Evolutionary conservation across 2,329 filamentous ascomycete genomes (phyloP).

Genomic region (Pseudogymnoascus sp.): DNA sequence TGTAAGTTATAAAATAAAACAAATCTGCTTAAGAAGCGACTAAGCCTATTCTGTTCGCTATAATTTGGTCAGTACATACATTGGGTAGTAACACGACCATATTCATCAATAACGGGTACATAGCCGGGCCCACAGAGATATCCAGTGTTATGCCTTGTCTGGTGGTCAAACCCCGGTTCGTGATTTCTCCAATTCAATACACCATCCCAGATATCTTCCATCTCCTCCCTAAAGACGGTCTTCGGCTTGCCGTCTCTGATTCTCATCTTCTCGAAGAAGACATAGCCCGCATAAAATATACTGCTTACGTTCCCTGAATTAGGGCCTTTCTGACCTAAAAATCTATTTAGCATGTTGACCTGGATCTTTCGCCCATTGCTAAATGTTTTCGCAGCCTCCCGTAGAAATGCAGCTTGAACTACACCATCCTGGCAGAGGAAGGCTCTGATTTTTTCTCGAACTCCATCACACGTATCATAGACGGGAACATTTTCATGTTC

Average conservation of each 20-base stretch:
- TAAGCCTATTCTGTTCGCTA: neutral
- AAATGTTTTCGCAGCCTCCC: constrained; percentile 36
- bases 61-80: neutral
- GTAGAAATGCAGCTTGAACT: constrained; percentile 43
- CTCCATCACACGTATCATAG: constrained; percentile 49
- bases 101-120: constrained; percentile 14
- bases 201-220: constrained; percentile 34
- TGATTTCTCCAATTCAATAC: constrained; percentile 19
- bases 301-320: constrained; percentile 38
- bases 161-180: neutral
- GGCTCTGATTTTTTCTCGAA: constrained; percentile 47
- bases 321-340: constrained; percentile 41
- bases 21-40: neutral
- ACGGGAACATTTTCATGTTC: constrained; percentile 37
- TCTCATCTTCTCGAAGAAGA: constrained; percentile 54
- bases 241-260: constrained; percentile 46
- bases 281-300: constrained; percentile 47
- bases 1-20: neutral
- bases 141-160: neutral
- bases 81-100: constrained; percentile 9
- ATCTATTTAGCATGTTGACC: constrained; percentile 38
- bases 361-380: constrained; percentile 33
- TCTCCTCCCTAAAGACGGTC: constrained; percentile 41
- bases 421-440: constrained; percentile 37
- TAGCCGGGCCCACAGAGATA: constrained; percentile 9